Conservation (phyloP, 345 rosid genomes). For the Syzygium aromaticum region DNA sequence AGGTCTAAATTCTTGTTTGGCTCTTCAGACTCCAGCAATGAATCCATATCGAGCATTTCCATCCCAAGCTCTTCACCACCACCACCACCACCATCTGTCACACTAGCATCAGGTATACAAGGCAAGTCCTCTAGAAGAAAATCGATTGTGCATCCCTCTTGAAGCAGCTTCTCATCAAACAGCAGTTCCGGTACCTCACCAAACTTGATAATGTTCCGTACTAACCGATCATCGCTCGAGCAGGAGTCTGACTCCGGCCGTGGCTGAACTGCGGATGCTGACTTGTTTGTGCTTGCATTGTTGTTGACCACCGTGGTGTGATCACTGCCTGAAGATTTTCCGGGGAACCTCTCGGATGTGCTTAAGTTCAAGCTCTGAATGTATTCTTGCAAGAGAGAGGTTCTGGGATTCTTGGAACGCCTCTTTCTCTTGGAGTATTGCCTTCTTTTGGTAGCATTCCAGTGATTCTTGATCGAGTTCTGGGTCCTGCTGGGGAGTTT, state of each 20-base stretch:
- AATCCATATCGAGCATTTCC: slow-evolving; percentile 8
- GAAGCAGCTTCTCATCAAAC: slow-evolving; percentile 53
- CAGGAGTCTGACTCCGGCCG: slow-evolving; percentile 2
- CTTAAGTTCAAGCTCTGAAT: slow-evolving; percentile 72
- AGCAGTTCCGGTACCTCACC: slow-evolving; percentile 35
- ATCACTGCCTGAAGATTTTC: slow-evolving; percentile 5
- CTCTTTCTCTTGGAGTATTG: slow-evolving; percentile 76
- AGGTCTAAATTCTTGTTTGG: slow-evolving; percentile 41
- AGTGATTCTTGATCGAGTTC: slow-evolving; percentile 94
- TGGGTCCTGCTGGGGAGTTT: slow-evolving; percentile 90
- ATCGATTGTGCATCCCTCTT: slow-evolving; percentile 56
- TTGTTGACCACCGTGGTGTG: neutral
- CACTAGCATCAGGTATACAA: slow-evolving; percentile 5
- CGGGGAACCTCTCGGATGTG: neutral
- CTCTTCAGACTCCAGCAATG: slow-evolving; percentile 14
- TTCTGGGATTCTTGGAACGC: slow-evolving; percentile 62
- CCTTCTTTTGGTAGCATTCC: slow-evolving; percentile 97
- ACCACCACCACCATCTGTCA: slow-evolving; percentile 8
- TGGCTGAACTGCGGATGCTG: neutral
- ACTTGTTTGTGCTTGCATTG: neutral
- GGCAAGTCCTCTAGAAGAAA: slow-evolving; percentile 60
- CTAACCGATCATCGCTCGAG: slow-evolving; percentile 27
- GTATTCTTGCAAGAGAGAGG: slow-evolving; percentile 78
- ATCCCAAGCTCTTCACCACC: slow-evolving; percentile 18
- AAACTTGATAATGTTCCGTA: slow-evolving; percentile 33